phyloP scores from a whole-genome alignment of 768 basidiomycete species.

The Suillus alpinus region DNA sequence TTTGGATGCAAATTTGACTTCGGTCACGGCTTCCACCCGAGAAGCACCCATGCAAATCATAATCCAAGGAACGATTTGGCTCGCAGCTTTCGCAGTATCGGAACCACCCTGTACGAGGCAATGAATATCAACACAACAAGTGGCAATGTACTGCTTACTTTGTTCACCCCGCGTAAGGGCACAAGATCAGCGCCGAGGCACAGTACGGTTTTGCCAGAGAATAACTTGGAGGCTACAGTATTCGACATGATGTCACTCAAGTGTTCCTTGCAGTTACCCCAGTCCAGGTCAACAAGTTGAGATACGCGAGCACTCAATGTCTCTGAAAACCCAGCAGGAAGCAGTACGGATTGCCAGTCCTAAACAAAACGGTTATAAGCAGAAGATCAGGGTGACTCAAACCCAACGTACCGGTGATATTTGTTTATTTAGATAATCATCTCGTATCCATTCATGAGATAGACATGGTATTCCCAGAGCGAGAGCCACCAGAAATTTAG shows the following conservation, averaged over 20 bases:
- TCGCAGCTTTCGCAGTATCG: constrained; percentile 34
- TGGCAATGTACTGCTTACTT: constrained; percentile 10
- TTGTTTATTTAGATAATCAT: constrained; percentile 28
- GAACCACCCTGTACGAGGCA: constrained; percentile 15
- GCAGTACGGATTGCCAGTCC: constrained; percentile 64
- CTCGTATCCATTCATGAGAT: constrained; percentile 51
- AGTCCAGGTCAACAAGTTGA: constrained; percentile 47
- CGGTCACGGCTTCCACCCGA: constrained; percentile 61
- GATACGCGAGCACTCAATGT: constrained; percentile 40
- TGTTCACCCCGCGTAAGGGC: constrained; percentile 32
- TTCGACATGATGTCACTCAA: constrained; percentile 60
- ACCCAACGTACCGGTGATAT: constrained; percentile 26
- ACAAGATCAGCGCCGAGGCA: constrained; percentile 59
- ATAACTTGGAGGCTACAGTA: constrained; percentile 53
- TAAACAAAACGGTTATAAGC: constrained; percentile 16
- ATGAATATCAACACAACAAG: constrained; percentile 1
- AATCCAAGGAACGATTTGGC: constrained; percentile 57
- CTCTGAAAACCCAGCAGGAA: constrained; percentile 48
- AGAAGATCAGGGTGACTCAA: constrained; percentile 1
- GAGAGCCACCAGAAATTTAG: constrained; percentile 79
- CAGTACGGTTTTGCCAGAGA: constrained; percentile 52
- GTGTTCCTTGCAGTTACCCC: constrained; percentile 49
- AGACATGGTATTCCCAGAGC: constrained; percentile 87
- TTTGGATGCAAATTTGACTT: constrained; percentile 39
- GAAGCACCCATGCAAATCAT: constrained; percentile 77